Percentiles rank a stretch among this genome's conserved stretches.
phyloP scores from a whole-genome alignment of 208 protist species.

The Leptomonas pyrrhocoris region DNA sequence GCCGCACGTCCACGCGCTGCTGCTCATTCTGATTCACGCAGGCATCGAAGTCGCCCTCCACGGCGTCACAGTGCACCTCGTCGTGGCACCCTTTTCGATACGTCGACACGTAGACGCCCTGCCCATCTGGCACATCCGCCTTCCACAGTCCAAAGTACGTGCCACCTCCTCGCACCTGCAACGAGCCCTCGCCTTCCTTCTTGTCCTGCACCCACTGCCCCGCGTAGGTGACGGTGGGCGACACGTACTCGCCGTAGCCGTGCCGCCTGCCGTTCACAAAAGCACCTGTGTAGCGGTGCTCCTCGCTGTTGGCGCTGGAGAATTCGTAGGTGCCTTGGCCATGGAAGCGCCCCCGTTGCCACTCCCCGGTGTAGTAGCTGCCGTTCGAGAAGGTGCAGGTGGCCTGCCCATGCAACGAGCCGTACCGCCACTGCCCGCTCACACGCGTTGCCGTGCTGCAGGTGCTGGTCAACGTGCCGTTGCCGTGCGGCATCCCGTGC shows the following conservation, averaged over 20 bases:
- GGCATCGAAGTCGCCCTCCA: conserved; percentile 21
- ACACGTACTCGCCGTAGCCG: conserved; percentile 69
- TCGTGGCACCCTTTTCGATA: conserved; percentile 12
- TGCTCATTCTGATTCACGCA: conserved; percentile 20
- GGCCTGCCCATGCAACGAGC: conserved; percentile 59
- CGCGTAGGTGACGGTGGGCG: conserved; percentile 56
- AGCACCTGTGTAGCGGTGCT: conserved; percentile 56
- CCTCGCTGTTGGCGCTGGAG: conserved; percentile 17
- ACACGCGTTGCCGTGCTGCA: conserved; percentile 46
- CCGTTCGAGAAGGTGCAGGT: conserved; percentile 73
- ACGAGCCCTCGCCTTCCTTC: conserved; percentile 73
- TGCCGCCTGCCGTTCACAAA: conserved; percentile 70
- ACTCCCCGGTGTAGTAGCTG: conserved; percentile 74
- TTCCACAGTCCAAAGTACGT: conserved; percentile 62
- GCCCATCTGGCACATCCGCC: conserved; percentile 58
- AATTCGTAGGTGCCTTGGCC: conserved; percentile 58
- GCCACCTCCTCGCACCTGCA: conserved; percentile 37
- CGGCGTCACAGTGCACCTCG: conserved; percentile 26
- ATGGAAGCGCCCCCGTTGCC: conserved; percentile 64
- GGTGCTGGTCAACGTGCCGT: conserved; percentile 66
- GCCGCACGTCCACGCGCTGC: conserved; percentile 26
- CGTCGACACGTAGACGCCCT: conserved; percentile 39
- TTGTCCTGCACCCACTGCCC: conserved; percentile 75
- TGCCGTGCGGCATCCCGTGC: conserved; percentile 70
- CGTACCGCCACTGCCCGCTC: conserved; percentile 82